These are phyloP conservation scores for Syzygium oleosum DNA, from an alignment of 345 rosid species.

Conservation along the genomic window DNA sequence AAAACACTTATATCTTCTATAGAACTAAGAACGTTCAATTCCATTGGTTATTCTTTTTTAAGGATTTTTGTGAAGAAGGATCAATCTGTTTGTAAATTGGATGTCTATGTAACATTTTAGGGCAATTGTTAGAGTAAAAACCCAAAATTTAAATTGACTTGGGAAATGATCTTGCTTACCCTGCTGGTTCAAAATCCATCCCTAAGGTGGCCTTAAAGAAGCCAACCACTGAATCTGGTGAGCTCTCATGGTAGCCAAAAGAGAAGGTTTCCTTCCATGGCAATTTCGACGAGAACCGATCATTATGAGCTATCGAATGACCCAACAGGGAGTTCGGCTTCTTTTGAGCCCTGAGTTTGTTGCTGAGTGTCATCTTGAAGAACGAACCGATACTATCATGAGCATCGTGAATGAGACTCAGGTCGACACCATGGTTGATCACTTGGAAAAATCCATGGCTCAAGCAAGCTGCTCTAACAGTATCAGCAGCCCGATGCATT, in stretches of 20 bases:
- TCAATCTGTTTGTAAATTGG: background rate
- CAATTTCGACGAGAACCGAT: slow-evolving; percentile 38
- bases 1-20: background rate
- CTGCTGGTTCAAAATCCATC: slow-evolving; percentile 17
- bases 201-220: slow-evolving; percentile 26
- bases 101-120: background rate
- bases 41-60: background rate
- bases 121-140: background rate
- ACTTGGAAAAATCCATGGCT: slow-evolving; percentile 63
- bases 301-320: slow-evolving; percentile 35
- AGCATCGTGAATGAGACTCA: slow-evolving; percentile 20
- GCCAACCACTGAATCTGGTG: slow-evolving; percentile 15
- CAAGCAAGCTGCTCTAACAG: slow-evolving; percentile 40
- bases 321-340: slow-evolving; percentile 23
- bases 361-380: slow-evolving; percentile 20
- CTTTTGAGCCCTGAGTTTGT: slow-evolving; percentile 23
- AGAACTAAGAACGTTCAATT: background rate
- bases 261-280: slow-evolving; percentile 75
- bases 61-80: background rate
- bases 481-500: slow-evolving; percentile 14
- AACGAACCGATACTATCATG: slow-evolving; percentile 18
- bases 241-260: slow-evolving; percentile 8
- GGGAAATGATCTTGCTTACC: slow-evolving; percentile 18
- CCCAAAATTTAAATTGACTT: background rate
- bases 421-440: slow-evolving; percentile 49